phyloP scores from a whole-genome alignment of 1,284 basidiomycete species.

The Hemileia vastatrix region DNA sequence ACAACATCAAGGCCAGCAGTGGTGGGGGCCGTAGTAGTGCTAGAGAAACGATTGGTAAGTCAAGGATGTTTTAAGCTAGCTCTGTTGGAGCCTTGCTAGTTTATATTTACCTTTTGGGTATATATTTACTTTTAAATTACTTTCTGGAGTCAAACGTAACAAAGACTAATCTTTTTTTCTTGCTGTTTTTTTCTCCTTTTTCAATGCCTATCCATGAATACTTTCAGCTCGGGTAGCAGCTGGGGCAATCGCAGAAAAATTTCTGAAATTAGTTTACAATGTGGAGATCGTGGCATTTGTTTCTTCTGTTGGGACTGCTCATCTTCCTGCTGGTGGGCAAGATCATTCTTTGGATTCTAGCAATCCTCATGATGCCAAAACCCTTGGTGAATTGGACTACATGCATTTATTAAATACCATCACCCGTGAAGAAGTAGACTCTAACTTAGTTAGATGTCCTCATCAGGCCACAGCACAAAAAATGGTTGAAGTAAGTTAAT shows the following conservation, averaged over 20 bases:
- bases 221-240: constrained; percentile 79
- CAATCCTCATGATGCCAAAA: constrained; percentile 63
- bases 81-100: too few relatives aligned
- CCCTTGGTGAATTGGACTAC: constrained; percentile 75
- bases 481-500: constrained; percentile 66
- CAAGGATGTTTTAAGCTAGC: background rate
- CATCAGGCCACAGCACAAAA: constrained; percentile 73
- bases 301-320: constrained; percentile 85
- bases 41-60: constrained; percentile 84
- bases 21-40: constrained; percentile 91
- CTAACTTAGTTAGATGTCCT: constrained; percentile 79
- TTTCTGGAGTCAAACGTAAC: too few relatives aligned
- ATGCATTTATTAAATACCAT: constrained; percentile 66
- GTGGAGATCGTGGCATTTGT: constrained; percentile 97
- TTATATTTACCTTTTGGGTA: too few relatives aligned
- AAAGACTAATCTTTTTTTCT: background rate
- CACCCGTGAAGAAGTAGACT: constrained; percentile 79
- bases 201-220: background rate
- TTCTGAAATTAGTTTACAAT: constrained; percentile 75
- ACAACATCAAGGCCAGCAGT: constrained; percentile 90
- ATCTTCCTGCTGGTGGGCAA: constrained; percentile 53
- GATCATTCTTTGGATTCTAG: constrained; percentile 57
- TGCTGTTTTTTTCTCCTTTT: background rate
- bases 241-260: constrained; percentile 95
- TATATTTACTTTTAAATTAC: too few relatives aligned